Percentiles rank a stretch among this genome's conserved stretches.
phyloP scores from a whole-genome alignment of 805 yeast species.

The Kluyveromyces wickerhamii region DNA sequence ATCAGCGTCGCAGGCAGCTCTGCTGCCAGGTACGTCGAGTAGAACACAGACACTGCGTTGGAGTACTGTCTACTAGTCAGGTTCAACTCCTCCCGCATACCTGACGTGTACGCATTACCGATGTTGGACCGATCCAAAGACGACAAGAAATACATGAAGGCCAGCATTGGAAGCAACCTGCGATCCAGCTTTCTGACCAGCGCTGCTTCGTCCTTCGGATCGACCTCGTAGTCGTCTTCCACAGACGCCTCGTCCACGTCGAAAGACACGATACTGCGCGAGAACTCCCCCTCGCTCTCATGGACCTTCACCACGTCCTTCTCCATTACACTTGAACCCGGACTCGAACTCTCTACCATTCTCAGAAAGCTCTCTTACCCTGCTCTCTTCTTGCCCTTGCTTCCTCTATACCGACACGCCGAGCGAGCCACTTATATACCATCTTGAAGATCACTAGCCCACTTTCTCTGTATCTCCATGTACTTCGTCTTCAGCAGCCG shows the following conservation, averaged over 20 bases:
- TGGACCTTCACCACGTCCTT: conserved; percentile 2
- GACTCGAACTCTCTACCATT: too few relatives aligned
- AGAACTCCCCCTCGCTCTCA: conserved; percentile 2
- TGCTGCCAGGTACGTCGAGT: conserved; percentile 31
- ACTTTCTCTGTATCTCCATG: too few relatives aligned
- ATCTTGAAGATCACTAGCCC: too few relatives aligned
- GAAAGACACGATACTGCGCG: conserved; percentile 8
- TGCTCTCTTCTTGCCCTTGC: too few relatives aligned
- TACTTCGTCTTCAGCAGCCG: too few relatives aligned
- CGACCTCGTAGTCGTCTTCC: conserved; percentile 9
- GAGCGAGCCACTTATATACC: too few relatives aligned
- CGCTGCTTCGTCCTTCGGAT: conserved; percentile 14
- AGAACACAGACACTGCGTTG: conserved; percentile 32
- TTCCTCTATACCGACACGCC: too few relatives aligned
- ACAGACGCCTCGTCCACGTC: conserved; percentile 6
- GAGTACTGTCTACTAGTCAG: conserved; percentile 40
- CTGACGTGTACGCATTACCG: conserved; percentile 51
- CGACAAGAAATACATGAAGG: conserved; percentile 30
- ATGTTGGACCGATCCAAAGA: conserved; percentile 49
- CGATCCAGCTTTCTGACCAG: conserved; percentile 28
- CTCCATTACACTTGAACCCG: too few relatives aligned
- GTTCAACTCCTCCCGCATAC: conserved; percentile 43
- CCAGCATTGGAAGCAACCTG: conserved; percentile 28
- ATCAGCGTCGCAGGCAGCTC: conserved; percentile 30
- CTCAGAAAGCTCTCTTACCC: too few relatives aligned